Conservation (phyloP, 2,329 filamentous ascomycete species). For the Neocatenulostroma microsporum region DNA sequence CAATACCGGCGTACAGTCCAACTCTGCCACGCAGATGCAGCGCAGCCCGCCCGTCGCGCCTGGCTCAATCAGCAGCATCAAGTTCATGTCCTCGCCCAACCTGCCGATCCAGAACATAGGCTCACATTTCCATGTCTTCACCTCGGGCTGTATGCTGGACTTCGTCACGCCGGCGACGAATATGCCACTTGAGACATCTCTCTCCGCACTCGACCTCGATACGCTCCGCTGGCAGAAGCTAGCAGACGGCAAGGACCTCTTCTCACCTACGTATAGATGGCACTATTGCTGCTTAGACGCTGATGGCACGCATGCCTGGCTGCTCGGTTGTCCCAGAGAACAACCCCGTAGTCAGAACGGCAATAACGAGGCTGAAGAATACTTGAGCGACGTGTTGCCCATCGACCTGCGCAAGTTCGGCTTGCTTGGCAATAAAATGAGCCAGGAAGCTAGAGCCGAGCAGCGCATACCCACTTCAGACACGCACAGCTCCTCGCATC, state of each 20-base stretch:
- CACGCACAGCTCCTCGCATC: constrained; percentile 43
- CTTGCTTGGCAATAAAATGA: constrained; percentile 67
- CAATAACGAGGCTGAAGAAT: constrained; percentile 72
- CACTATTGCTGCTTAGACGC: constrained; percentile 97
- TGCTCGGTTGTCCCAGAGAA: constrained; percentile 85
- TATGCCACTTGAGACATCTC: constrained; percentile 78
- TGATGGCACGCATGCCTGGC: constrained; percentile 91
- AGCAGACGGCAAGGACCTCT: constrained; percentile 89
- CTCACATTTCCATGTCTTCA: constrained; percentile 92
- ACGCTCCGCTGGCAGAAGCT: constrained; percentile 89
- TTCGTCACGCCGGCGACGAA: constrained; percentile 89
- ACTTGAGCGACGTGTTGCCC: constrained; percentile 87
- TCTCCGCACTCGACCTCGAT: constrained; percentile 81
- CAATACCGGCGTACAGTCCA: constrained; percentile 56
- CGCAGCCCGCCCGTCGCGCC: constrained; percentile 56
- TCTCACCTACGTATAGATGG: constrained; percentile 87
- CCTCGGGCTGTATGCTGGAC: constrained; percentile 84
- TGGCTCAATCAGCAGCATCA: constrained; percentile 79
- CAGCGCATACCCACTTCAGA: constrained; percentile 47
- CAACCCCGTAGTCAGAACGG: constrained; percentile 58
- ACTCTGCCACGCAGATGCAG: constrained; percentile 36
- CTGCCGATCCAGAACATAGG: constrained; percentile 84
- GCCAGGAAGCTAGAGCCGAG: constrained; percentile 29
- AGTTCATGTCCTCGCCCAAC: constrained; percentile 79
- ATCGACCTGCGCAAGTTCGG: constrained; percentile 90